These are phyloP conservation scores for Trametes cubensis DNA, from an alignment of 768 basidiomycete species.

Conservation along the genomic window DNA sequence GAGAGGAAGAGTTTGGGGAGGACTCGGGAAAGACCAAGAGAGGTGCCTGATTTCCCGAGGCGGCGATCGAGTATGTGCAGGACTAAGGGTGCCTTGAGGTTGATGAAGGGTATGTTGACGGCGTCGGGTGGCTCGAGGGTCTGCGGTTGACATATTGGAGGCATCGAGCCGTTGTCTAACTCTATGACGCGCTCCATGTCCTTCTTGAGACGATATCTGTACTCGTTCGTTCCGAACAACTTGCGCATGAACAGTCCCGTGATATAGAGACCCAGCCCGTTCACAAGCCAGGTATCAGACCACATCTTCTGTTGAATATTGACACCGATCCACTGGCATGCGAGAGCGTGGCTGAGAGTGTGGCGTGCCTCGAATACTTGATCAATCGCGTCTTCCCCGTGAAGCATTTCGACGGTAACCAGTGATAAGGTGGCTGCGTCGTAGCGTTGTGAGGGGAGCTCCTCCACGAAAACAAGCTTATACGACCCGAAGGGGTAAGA, in stretches of 20 bases:
- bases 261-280: slow-evolving; percentile 90
- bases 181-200: slow-evolving; percentile 93
- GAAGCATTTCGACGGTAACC: slow-evolving; percentile 77
- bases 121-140: slow-evolving; percentile 83
- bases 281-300: slow-evolving; percentile 97
- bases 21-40: slow-evolving; percentile 90
- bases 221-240: slow-evolving; percentile 94
- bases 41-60: slow-evolving; percentile 93
- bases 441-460: slow-evolving; percentile 78
- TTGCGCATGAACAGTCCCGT: slow-evolving; percentile 85
- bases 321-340: slow-evolving; percentile 95
- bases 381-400: slow-evolving; percentile 88
- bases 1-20: slow-evolving; percentile 94
- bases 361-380: slow-evolving; percentile 91
- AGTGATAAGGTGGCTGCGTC: slow-evolving; percentile 85
- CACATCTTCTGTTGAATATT: slow-evolving; percentile 93
- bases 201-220: slow-evolving; percentile 91
- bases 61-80: slow-evolving; percentile 94
- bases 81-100: slow-evolving; percentile 94
- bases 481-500: slow-evolving; percentile 96
- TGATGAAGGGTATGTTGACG: slow-evolving; percentile 81
- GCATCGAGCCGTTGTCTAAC: slow-evolving; percentile 85
- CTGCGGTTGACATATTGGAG: slow-evolving; percentile 92
- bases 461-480: slow-evolving; percentile 93
- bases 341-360: slow-evolving; percentile 82